These are phyloP conservation scores for Clathrus columnatus DNA, from an alignment of 768 basidiomycete species.

Conservation along the genomic window DNA sequence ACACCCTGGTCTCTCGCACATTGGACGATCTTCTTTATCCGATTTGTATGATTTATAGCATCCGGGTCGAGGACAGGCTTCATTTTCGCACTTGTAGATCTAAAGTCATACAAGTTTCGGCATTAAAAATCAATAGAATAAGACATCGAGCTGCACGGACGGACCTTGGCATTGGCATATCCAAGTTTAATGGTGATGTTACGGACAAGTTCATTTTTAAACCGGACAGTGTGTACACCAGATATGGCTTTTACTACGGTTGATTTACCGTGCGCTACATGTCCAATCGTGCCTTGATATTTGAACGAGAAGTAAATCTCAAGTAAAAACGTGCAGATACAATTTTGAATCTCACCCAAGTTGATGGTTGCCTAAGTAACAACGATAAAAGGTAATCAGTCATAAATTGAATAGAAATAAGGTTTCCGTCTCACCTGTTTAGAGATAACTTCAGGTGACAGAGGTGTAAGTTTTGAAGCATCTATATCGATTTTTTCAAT, in stretches of 20 bases:
- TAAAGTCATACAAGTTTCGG: conserved; percentile 26
- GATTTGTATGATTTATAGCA: conserved; percentile 92
- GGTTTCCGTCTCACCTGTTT: conserved; percentile 57
- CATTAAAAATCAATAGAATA: background rate
- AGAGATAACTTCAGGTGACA: conserved; percentile 85
- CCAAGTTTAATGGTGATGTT: conserved; percentile 99
- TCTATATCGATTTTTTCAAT: conserved; percentile 71
- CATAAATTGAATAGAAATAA: background rate
- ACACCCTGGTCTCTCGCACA: conserved; percentile 91
- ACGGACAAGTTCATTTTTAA: conserved; percentile 97
- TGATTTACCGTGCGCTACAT: conserved; percentile 97
- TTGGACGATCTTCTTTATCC: conserved; percentile 88
- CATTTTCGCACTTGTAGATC: conserved; percentile 98
- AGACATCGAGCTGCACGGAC: conserved; percentile 16
- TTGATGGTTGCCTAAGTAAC: conserved; percentile 92
- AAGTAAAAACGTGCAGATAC: background rate
- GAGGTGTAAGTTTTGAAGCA: conserved; percentile 70
- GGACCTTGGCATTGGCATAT: conserved; percentile 96
- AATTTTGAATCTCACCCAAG: conserved; percentile 45
- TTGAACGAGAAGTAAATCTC: background rate
- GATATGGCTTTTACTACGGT: conserved; percentile 98
- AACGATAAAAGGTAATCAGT: background rate
- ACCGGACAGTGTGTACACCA: conserved; percentile 94
- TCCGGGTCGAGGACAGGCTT: conserved; percentile 85
- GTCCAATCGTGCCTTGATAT: conserved; percentile 82